Conservation (phyloP, 306 rosid species). For the Trifolium dubium region DNA sequence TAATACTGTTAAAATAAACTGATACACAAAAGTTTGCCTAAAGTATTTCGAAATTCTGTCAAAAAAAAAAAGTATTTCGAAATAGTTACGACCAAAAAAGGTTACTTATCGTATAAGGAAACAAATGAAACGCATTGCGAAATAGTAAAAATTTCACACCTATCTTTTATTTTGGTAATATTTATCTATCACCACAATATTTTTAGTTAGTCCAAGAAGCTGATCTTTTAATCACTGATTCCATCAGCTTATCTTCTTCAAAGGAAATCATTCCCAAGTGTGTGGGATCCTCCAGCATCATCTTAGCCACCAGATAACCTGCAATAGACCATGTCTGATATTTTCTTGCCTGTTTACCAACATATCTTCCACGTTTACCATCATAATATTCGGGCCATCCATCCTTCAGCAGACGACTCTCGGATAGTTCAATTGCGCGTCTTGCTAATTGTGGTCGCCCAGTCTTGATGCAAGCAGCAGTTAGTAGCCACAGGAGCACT, state of each 20-base stretch:
- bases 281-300: slow-evolving; percentile 92
- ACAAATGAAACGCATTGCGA: slow-evolving; percentile 1
- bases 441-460: slow-evolving; percentile 91
- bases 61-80: too few species aligned
- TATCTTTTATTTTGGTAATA: slow-evolving; percentile 42
- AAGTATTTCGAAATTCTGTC: too few species aligned
- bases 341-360: slow-evolving; percentile 88
- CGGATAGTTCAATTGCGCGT: slow-evolving; percentile 80
- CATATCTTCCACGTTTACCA: slow-evolving; percentile 81
- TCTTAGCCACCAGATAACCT: slow-evolving; percentile 88
- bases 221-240: slow-evolving; percentile 78
- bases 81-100: background rate
- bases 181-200: slow-evolving; percentile 42
- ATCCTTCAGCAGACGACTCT: slow-evolving; percentile 78
- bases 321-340: slow-evolving; percentile 94
- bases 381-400: slow-evolving; percentile 93
- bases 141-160: slow-evolving; percentile 29
- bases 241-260: slow-evolving; percentile 94
- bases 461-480: slow-evolving; percentile 91
- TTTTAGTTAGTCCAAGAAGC: slow-evolving; percentile 79
- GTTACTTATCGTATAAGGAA: background rate
- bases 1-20: too few species aligned
- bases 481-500: slow-evolving; percentile 86
- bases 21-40: background rate
- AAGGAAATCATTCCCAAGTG: slow-evolving; percentile 90